phyloP scores from a whole-genome alignment of 345 rosid genomes.

The Salix udensis region DNA sequence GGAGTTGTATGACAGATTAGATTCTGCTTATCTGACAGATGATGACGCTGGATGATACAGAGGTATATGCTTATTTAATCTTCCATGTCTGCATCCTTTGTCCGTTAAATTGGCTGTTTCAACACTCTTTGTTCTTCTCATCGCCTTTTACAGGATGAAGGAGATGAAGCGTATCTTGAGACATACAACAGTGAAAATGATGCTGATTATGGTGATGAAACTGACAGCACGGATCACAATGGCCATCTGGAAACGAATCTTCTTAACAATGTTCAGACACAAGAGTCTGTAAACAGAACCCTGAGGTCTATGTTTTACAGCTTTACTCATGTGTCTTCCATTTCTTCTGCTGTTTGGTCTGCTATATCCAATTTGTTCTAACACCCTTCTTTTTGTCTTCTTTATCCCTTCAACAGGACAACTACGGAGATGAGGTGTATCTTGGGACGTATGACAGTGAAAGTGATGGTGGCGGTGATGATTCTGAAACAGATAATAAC shows the following conservation, averaged over 20 bases:
- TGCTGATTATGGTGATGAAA: conserved; percentile 1
- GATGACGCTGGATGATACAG: conserved; percentile 42
- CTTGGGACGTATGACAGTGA: conserved; percentile 26
- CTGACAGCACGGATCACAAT: background rate
- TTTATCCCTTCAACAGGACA: background rate
- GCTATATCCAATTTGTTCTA: background rate
- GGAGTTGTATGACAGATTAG: conserved; percentile 53
- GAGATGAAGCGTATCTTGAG: conserved; percentile 31
- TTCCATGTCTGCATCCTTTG: background rate
- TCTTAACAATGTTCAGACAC: conserved; percentile 9
- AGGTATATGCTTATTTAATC: conserved; percentile 28
- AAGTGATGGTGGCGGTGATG: conserved; percentile 25
- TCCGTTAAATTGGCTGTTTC: background rate
- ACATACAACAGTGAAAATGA: conserved; percentile 13
- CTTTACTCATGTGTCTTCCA: background rate
- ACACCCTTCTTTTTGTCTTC: background rate
- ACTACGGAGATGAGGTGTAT: conserved; percentile 20
- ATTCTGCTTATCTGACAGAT: conserved; percentile 59
- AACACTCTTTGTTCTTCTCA: background rate
- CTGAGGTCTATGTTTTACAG: conserved; percentile 13
- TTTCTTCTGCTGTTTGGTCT: background rate
- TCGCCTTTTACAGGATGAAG: conserved; percentile 43
- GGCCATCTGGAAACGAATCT: conserved; percentile 2
- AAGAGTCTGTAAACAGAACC: conserved; percentile 12
- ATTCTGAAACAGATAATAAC: conserved; percentile 13